These are phyloP conservation scores for Suillus clintonianus DNA, from an alignment of 768 basidiomycete species.

Conservation along the genomic window DNA sequence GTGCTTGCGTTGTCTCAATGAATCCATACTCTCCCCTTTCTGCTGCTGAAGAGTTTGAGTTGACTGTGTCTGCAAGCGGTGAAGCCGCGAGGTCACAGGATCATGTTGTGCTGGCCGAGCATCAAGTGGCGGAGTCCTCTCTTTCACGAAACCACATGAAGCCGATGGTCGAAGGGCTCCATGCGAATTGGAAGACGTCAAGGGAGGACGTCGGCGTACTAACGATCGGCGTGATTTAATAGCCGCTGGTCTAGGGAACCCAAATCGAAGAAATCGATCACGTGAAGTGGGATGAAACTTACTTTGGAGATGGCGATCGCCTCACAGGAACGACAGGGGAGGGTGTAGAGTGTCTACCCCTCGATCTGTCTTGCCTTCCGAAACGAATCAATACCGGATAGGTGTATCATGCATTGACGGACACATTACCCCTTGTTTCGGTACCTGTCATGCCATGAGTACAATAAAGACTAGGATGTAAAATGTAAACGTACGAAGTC, in stretches of 20 bases:
- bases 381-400: neutral
- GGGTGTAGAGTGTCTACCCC: neutral
- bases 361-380: neutral
- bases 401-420: no score
- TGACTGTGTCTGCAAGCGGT: neutral
- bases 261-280: neutral
- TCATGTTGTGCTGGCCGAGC: neutral
- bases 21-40: neutral
- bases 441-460: neutral
- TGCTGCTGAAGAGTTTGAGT: neutral
- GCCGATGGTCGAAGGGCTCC: no score
- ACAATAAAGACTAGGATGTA: neutral
- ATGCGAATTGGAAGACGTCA: neutral
- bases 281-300: neutral
- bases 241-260: neutral
- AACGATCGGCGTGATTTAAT: neutral
- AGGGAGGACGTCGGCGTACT: neutral
- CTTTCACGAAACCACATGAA: neutral
- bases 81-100: neutral
- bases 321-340: neutral
- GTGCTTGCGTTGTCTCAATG: neutral
- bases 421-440: neutral
- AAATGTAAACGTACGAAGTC: neutral
- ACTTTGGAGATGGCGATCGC: conserved; percentile 3
- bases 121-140: neutral